A percentile compares a stretch with the other conserved stretches of the same genome.
These are phyloP conservation scores for Globisporangium polare DNA, from an alignment of 352 stramenopile genomes.

Conservation along the genomic window DNA sequence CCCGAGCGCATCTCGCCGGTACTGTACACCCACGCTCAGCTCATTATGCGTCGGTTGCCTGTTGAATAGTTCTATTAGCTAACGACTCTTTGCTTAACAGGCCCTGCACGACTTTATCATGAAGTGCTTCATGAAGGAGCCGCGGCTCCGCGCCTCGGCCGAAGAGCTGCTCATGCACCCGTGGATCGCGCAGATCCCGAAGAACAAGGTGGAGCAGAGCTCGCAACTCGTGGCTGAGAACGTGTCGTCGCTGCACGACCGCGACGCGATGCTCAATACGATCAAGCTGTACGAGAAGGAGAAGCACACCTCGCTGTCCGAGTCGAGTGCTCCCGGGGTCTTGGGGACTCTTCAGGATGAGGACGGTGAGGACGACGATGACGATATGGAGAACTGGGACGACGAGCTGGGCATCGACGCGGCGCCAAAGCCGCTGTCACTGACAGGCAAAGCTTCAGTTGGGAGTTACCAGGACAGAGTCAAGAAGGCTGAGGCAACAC, in stretches of 20 bases:
- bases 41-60: neutral
- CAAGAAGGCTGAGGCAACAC: constrained; percentile 2
- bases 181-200: constrained; percentile 88
- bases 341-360: neutral
- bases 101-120: constrained; percentile 91
- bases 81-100: constrained; percentile 15
- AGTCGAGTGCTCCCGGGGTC: neutral
- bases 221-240: constrained; percentile 73
- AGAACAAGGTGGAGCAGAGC: constrained; percentile 87
- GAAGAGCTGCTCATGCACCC: constrained; percentile 85
- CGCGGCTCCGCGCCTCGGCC: constrained; percentile 69
- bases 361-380: constrained; percentile 36
- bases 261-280: constrained; percentile 79
- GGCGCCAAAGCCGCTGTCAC: constrained; percentile 27
- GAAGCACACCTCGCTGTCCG: constrained; percentile 14
- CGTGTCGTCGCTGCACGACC: constrained; percentile 73
- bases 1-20: constrained; percentile 86
- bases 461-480: neutral
- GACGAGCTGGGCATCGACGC: constrained; percentile 71
- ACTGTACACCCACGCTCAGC: constrained; percentile 1
- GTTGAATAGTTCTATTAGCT: neutral
- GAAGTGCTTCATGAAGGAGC: constrained; percentile 93
- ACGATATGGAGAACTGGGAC: constrained; percentile 73
- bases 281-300: constrained; percentile 82
- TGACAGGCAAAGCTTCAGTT: neutral